Base-by-base conservation (phyloP, 345 rosid species). In the Lumnitzera racemosa region DNA sequence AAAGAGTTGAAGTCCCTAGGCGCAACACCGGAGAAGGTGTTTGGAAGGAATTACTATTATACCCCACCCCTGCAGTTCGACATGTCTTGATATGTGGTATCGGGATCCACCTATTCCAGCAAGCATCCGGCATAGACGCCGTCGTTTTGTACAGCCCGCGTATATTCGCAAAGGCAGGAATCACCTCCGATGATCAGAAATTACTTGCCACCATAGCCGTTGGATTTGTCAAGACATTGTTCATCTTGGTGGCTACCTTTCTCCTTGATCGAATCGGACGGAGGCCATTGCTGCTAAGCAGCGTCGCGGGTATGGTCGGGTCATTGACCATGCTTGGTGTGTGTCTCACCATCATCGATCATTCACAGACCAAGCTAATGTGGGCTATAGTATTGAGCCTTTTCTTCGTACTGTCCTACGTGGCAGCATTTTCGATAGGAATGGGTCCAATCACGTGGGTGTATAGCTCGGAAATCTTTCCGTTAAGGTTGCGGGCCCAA, bases 391-490 rank as follows among this genome's bases (percentile, higher is more conserved):
- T 59, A 0, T 2, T 87, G 17, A 52, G 82, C n/a, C 75, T 87
- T 24, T 3, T 83, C 0, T 76, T 75, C 24, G 86, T 89, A 15
- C 58, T 89, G 57, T 65, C 83, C 5, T 81, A 62, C 63, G 96
- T 89, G 24, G 84, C 86, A 2, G 55, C 70, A 46, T 89, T 89
- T 55, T 87, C 95, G 0, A 87, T 89, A 2, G 96, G 96, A 27
- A 63, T 88, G 64, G 96, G 96, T 11, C 96, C 95, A 2, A 76
- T 87, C 15, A 61, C 91, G 5, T 81, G 89, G 86, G 91, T 89
- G 2, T 89, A 87, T 29, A 81, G 78, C 65, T 70, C 89, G 3
- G 96, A 89, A 78, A 87, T 89, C 12, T 83, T 89, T 27, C 96
- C 96, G 13, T 68, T 90, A 67, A 61, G 77, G 71, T 67, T 89